Evolutionary conservation across 306 rosid species (phyloP).

Genomic region (Calophaca sinica): DNA sequence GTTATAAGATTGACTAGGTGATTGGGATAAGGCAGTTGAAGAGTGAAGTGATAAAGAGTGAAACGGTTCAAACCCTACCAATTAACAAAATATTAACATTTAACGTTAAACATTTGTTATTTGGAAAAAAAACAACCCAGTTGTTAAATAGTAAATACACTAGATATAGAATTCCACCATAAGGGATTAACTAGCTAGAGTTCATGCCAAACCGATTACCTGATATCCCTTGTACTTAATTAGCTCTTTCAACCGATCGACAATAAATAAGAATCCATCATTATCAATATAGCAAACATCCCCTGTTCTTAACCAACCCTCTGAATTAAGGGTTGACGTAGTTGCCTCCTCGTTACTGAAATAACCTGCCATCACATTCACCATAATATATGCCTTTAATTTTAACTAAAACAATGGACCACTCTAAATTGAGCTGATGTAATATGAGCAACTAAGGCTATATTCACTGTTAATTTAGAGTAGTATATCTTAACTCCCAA

Average conservation of each 20-base stretch:
- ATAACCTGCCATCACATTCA: constrained; percentile 62
- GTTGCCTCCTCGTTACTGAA: constrained; percentile 84
- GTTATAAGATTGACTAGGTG: too few relatives aligned
- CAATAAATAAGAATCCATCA: constrained; percentile 87
- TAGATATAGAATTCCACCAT: not conserved
- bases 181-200: not conserved
- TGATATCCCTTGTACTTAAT: constrained; percentile 95
- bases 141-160: too few relatives aligned
- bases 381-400: not conserved
- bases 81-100: too few relatives aligned
- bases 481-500: too few relatives aligned
- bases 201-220: constrained; percentile 50
- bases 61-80: too few relatives aligned
- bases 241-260: constrained; percentile 91
- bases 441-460: too few relatives aligned
- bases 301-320: constrained; percentile 95
- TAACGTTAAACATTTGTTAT: too few relatives aligned
- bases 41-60: too few relatives aligned
- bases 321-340: constrained; percentile 67
- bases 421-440: too few relatives aligned
- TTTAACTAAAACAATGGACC: not conserved
- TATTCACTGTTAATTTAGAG: too few relatives aligned
- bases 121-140: too few relatives aligned
- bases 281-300: constrained; percentile 83
- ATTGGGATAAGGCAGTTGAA: too few relatives aligned